Evolutionary conservation across 2,329 filamentous ascomycete genomes (phyloP), one percentile per base, ranked within the genome.

Genomic region (Cladophialophora yegresii): DNA sequence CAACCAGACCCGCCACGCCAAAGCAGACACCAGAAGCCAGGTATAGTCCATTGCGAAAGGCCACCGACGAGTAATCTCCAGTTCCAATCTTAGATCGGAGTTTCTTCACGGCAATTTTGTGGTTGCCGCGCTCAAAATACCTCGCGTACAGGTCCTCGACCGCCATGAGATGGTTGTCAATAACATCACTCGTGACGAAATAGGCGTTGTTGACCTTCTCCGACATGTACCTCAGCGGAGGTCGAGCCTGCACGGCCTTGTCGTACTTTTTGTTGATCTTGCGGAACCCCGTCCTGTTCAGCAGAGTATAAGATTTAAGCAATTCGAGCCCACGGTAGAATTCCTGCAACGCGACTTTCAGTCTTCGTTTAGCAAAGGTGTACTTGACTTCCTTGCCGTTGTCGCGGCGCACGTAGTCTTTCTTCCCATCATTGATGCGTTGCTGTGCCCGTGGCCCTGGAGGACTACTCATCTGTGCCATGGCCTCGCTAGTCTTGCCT

Each of bases 181-280:
- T 80, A 2, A 91, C 83, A 64, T 96, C 90, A 74, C 92, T 96
- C 74, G 91, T 89, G 47, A 97, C 93, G 72, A 99, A 99, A 84
- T 91, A 92, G 1, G 93, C 85, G 68, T 89, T 88, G 79, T 91
- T 93, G 71, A 99, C 92, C 74, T 93, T 93, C 71, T 97, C 93
- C 33, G 88, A 89, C 85, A 97, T 90, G 76, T 93, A 98, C 30
- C 89, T 85, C 73, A 90, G 84, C 0, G 89, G 84, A 0, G 91
- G 91, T 10, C 89, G 85, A 47, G 92, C 89, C 71, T 92, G 86
- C 62, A 92, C 87, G 1, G 89, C 87, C 79, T 98, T 99, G 82
- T 98, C 93, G 75, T 96, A 98, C 77, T 99, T 99, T 77, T 99
- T 99, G 78, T 96, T 97, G 74, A 99, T 92, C 77, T 99, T 99